Conservation (phyloP, 148 eudicot genomes). For the Pouteria glomerata region DNA sequence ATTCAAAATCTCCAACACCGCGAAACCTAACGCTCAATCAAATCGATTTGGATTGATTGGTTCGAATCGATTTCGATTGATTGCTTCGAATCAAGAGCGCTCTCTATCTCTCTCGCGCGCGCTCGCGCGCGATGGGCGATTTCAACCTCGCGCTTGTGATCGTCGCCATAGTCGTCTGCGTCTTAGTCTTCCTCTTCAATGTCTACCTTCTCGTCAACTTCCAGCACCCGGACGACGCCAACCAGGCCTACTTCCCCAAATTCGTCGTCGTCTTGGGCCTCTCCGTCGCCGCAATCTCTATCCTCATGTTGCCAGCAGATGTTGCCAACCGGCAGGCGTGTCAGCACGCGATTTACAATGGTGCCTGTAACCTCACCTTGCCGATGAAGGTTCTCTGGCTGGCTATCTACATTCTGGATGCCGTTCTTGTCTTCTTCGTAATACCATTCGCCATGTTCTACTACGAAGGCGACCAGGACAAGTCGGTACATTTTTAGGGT, state of each 20-base stretch:
- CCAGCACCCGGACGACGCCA: constrained; percentile 91
- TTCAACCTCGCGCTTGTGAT: constrained; percentile 90
- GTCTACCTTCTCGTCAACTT: constrained; percentile 84
- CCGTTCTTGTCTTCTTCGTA: constrained; percentile 78
- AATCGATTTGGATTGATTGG: background rate
- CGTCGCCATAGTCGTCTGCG: constrained; percentile 72
- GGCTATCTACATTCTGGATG: constrained; percentile 71
- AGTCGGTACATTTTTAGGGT: constrained; percentile 34
- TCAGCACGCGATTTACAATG: constrained; percentile 79
- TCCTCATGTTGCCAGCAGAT: constrained; percentile 93
- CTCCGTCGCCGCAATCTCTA: constrained; percentile 81
- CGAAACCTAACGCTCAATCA: background rate
- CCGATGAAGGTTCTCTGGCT: constrained; percentile 98
- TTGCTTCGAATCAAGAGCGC: constrained; percentile 2
- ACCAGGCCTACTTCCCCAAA: constrained; percentile 96
- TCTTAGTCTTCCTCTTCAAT: constrained; percentile 78
- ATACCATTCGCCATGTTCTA: constrained; percentile 96
- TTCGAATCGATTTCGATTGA: background rate
- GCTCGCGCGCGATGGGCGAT: constrained; percentile 66
- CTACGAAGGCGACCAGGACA: constrained; percentile 98
- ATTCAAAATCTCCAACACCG: background rate
- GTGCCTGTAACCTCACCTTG: constrained; percentile 83
- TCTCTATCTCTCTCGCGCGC: constrained; percentile 3
- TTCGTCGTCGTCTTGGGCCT: constrained; percentile 94
- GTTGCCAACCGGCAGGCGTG: constrained; percentile 98